Evolutionary conservation across 768 basidiomycete species (phyloP).

Genomic region (Hygrocybe coccinea): DNA sequence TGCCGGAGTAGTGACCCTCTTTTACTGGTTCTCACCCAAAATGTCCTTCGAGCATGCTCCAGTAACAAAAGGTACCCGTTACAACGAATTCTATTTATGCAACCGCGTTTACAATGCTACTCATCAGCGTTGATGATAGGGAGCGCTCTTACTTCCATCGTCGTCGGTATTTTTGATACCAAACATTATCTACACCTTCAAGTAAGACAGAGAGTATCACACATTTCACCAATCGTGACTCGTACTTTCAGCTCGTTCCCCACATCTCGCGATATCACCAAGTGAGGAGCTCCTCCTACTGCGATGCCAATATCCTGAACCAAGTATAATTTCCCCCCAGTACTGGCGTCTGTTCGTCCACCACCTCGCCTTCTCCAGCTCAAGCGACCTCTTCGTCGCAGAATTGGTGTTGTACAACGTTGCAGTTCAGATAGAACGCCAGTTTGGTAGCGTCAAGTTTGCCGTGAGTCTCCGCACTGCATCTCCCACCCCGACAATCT

Average conservation of each 20-base stretch:
- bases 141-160: slow-evolving; percentile 65
- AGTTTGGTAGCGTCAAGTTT: slow-evolving; percentile 83
- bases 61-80: slow-evolving; percentile 69
- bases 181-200: slow-evolving; percentile 89
- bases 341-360: slow-evolving; percentile 80
- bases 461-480: slow-evolving; percentile 64
- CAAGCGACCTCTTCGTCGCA: slow-evolving; percentile 77
- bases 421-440: slow-evolving; percentile 70
- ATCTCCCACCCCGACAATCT: not conserved
- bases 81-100: not conserved
- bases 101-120: not conserved
- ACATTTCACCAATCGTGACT: slow-evolving; percentile 5
- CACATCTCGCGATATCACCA: slow-evolving; percentile 89
- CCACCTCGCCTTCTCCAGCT: slow-evolving; percentile 75
- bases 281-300: slow-evolving; percentile 38
- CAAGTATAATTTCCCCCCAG: slow-evolving; percentile 34
- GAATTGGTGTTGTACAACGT: slow-evolving; percentile 70
- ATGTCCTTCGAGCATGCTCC: slow-evolving; percentile 84
- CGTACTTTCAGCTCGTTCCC: slow-evolving; percentile 59
- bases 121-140: slow-evolving; percentile 69
- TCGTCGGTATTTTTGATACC: slow-evolving; percentile 74
- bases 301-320: not conserved
- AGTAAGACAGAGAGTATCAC: slow-evolving; percentile 28
- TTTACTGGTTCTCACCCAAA: not conserved
- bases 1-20: not conserved